Conservation (phyloP, 805 yeast genomes). For the Lachancea meyersii region DNA sequence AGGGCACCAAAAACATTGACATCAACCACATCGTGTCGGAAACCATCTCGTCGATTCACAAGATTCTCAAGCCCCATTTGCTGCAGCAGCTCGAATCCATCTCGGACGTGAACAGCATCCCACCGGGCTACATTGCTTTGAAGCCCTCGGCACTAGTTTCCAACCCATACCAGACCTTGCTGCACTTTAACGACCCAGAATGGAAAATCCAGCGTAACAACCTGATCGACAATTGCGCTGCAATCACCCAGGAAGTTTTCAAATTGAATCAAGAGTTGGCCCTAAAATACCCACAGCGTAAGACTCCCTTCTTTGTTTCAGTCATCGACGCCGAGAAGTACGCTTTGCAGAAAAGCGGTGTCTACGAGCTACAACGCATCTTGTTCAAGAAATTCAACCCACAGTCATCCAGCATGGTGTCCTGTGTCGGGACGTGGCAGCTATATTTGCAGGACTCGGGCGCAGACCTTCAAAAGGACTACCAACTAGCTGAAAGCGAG, state of each 20-base stretch:
- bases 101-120: constrained; percentile 55
- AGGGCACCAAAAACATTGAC: constrained; percentile 60
- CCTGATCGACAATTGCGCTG: constrained; percentile 60
- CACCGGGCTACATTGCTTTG: constrained; percentile 88
- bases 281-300: constrained; percentile 52
- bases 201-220: constrained; percentile 48
- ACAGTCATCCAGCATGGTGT: constrained; percentile 43
- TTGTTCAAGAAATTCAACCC: constrained; percentile 70
- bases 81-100: constrained; percentile 44
- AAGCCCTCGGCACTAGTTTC: constrained; percentile 87
- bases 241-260: constrained; percentile 51
- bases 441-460: constrained; percentile 77
- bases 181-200: constrained; percentile 51
- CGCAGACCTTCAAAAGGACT: constrained; percentile 55
- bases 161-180: constrained; percentile 68
- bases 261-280: constrained; percentile 47
- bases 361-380: constrained; percentile 80
- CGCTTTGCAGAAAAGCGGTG: constrained; percentile 77
- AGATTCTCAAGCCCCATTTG: constrained; percentile 69
- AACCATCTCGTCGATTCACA: constrained; percentile 59
- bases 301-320: constrained; percentile 64
- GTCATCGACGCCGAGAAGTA: constrained; percentile 90
- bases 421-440: constrained; percentile 87
- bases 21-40: constrained; percentile 54
- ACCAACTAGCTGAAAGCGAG: constrained; percentile 52